These are phyloP conservation scores for Lipomyces orientalis DNA, from an alignment of 805 yeast genomes.

Conservation along the genomic window DNA sequence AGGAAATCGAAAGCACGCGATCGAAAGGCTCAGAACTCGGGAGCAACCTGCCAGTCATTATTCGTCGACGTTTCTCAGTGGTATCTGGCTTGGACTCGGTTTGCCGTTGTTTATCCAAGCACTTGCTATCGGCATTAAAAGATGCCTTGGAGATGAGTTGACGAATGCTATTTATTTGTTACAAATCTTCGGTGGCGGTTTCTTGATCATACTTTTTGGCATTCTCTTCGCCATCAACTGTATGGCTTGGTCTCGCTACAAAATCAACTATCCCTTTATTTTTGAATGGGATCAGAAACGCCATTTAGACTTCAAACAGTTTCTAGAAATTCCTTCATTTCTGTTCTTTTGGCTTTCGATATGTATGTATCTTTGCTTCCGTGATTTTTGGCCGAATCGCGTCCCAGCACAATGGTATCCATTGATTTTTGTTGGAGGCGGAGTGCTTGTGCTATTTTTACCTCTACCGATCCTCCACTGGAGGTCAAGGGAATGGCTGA, in stretches of 20 bases:
- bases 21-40: constrained; percentile 67
- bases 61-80: constrained; percentile 59
- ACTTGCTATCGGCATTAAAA: constrained; percentile 55
- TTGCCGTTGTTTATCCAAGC: constrained; percentile 71
- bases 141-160: constrained; percentile 44
- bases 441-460: constrained; percentile 56
- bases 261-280: constrained; percentile 88
- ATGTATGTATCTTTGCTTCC: constrained; percentile 77
- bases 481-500: constrained; percentile 78
- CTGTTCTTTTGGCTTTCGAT: constrained; percentile 62
- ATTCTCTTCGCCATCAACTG: constrained; percentile 72
- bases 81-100: constrained; percentile 71
- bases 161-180: constrained; percentile 67
- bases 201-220: constrained; percentile 64
- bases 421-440: constrained; percentile 68
- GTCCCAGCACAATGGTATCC: constrained; percentile 80
- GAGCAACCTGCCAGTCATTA: constrained; percentile 49
- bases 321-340: constrained; percentile 65
- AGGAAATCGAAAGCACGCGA: constrained; percentile 71
- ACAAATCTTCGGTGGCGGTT: constrained; percentile 94
- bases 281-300: constrained; percentile 81
- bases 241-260: constrained; percentile 70
- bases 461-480: constrained; percentile 66
- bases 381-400: constrained; percentile 63
- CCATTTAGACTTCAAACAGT: constrained; percentile 69